These are phyloP conservation scores for Kalanchoe fedtschenkoi DNA, from an alignment of 164 flowering plant species.

Conservation along the genomic window DNA sequence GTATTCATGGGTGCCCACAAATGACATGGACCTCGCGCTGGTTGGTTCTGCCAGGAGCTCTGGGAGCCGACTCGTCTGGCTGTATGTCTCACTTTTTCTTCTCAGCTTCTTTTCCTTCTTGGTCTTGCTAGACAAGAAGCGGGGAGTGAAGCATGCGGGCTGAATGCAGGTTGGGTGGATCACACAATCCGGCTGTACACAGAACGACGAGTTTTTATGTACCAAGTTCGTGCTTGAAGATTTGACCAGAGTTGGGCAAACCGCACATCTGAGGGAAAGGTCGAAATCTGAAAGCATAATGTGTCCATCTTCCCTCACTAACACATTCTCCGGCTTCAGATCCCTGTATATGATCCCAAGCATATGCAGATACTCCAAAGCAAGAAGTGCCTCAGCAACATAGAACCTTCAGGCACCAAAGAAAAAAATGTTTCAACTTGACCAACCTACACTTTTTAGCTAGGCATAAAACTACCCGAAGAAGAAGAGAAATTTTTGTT, in stretches of 20 bases:
- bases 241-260: constrained; percentile 61
- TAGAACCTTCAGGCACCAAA: constrained; percentile 62
- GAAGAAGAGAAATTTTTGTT: too few relatives aligned
- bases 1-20: constrained; percentile 92
- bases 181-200: constrained; percentile 54
- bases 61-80: constrained; percentile 55
- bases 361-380: constrained; percentile 93
- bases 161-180: constrained; percentile 67
- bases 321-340: constrained; percentile 85
- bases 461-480: background rate
- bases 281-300: constrained; percentile 97
- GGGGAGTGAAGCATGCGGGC: constrained; percentile 71
- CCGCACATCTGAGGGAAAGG: constrained; percentile 70
- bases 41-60: constrained; percentile 93
- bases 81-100: constrained; percentile 28
- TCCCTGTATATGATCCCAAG: constrained; percentile 91
- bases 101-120: constrained; percentile 52
- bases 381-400: constrained; percentile 90
- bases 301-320: constrained; percentile 88
- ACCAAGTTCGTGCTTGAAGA: constrained; percentile 35
- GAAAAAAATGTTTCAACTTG: background rate
- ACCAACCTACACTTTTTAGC: background rate
- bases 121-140: constrained; percentile 42
- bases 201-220: constrained; percentile 46
- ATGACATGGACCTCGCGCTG: constrained; percentile 83